Base-by-base conservation (phyloP, 805 yeast genomes). In the Candida adriatica region DNA sequence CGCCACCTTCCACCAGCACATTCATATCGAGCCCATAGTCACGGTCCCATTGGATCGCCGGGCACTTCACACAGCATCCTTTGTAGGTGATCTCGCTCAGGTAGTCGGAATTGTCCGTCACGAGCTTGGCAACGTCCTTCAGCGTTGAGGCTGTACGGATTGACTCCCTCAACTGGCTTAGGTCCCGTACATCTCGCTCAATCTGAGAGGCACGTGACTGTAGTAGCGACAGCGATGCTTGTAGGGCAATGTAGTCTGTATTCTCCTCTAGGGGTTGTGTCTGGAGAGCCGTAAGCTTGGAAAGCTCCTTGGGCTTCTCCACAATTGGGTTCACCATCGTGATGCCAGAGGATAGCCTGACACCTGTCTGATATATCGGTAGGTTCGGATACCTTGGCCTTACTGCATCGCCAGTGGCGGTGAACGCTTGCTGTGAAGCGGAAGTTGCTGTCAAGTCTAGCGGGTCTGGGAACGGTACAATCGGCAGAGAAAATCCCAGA, bases 41-140 rank as follows among this genome's bases (percentile, higher is more conserved):
- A 4, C 38, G 18, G 9, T 39, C 35, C 56, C 56, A 51, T 22
- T 45, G 33, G 13, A 51, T 34, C 6, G 27, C 33, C 2, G 56
- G 56, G 27, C 51, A 45, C 29, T 46, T 49, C 14, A 46, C 38
- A 18, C 16, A 32, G 16, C 34, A 10, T 5, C 53, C 53, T 29
- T 46, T 48, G 36, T 51, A 51, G 24, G 37, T 33, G 29, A 51
- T 49, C 34, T 49, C 50, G n/a, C 42, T 44, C 24, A 50, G 34
- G 27, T 46, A 49, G 24, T 39, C 37, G 3, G 45, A 24, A 24
- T 46, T 41, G 15, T 23, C 19, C 9, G 39, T 16, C 7, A 48
- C 29, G 16, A 45, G 23, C 19, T 29, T 27, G 1, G 38, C 30
- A 5, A 40, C 26, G 4, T 40, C 37, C 19, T 51, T 49, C 15